phyloP scores from a whole-genome alignment of 1,139 yeast species.

The Lodderomyces oxycetoniae region DNA sequence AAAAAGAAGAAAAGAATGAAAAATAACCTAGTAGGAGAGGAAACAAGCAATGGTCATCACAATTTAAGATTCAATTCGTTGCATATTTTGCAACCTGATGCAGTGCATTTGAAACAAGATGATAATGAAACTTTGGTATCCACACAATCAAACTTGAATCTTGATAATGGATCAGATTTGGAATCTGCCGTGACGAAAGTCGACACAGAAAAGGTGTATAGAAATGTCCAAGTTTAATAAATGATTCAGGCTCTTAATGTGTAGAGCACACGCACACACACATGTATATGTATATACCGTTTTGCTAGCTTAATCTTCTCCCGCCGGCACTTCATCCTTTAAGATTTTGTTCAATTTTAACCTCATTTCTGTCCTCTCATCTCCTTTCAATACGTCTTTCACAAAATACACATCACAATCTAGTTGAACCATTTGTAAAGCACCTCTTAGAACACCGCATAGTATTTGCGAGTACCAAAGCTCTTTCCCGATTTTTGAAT shows the following conservation, averaged over 20 bases:
- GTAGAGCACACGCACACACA: too few relatives aligned
- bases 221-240: background rate
- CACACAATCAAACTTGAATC: slow-evolving; percentile 1
- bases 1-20: background rate
- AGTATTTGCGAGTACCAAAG: slow-evolving; percentile 90
- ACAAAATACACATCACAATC: slow-evolving; percentile 83
- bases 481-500: slow-evolving; percentile 62
- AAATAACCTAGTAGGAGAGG: background rate
- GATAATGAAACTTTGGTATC: slow-evolving; percentile 4
- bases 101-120: slow-evolving; percentile 3
- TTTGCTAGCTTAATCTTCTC: slow-evolving; percentile 59
- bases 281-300: too few relatives aligned
- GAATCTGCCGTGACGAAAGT: slow-evolving; percentile 5
- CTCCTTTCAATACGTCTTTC: slow-evolving; percentile 79
- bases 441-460: slow-evolving; percentile 88
- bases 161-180: background rate
- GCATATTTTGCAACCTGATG: background rate
- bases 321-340: slow-evolving; percentile 95
- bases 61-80: background rate
- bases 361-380: slow-evolving; percentile 72
- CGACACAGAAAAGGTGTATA: background rate
- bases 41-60: background rate
- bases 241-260: background rate
- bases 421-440: slow-evolving; percentile 92
- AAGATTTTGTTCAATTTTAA: slow-evolving; percentile 67